Conservation (phyloP, 108 stramenopile species). For the Epipyxis sp. region DNA sequence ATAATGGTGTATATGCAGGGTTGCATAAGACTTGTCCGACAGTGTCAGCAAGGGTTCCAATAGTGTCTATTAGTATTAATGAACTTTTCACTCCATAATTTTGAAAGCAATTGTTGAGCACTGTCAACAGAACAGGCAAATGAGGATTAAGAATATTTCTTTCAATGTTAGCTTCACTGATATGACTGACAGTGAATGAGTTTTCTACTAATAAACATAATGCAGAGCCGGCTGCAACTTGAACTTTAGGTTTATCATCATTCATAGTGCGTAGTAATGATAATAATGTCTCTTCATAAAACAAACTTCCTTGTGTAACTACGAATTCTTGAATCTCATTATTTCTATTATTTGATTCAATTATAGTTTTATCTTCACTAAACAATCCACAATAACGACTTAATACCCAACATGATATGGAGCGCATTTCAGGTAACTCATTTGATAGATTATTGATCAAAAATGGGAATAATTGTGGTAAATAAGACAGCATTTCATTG, state of each 20-base stretch:
- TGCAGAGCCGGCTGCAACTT: neutral
- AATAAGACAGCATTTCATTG: neutral
- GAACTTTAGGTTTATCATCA: neutral
- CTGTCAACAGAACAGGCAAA: neutral
- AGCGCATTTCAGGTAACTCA: neutral
- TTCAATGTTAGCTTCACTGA: neutral
- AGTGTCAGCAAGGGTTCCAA: neutral
- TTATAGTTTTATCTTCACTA: neutral
- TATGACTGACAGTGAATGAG: neutral
- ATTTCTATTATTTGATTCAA: neutral
- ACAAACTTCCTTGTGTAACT: neutral
- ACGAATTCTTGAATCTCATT: neutral
- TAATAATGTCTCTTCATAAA: neutral
- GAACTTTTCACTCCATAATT: neutral
- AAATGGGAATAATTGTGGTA: neutral
- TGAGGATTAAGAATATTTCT: neutral
- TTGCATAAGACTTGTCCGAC: neutral
- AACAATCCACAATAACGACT: neutral
- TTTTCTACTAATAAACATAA: neutral
- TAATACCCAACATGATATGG: slow-evolving; percentile 7
- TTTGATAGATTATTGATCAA: neutral
- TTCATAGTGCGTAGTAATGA: neutral
- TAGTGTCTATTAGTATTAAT: neutral
- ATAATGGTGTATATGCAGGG: neutral
- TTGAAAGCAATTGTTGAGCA: neutral